Evolutionary conservation across 345 rosid genomes (phyloP), one percentile per base, ranked within the genome.

Genomic region (Clausena lansium): DNA sequence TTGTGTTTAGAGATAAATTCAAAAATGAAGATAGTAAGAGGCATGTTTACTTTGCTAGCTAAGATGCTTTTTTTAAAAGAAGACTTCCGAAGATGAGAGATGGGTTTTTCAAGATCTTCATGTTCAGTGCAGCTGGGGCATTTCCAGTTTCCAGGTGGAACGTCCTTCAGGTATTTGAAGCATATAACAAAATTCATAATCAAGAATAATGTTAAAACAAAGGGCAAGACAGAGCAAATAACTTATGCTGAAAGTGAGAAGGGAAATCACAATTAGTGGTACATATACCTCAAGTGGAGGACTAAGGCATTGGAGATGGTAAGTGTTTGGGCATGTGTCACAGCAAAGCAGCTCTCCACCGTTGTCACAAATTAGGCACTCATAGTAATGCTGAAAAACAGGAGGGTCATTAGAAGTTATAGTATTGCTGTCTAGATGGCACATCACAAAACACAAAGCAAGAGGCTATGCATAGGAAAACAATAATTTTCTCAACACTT

Each of bases 311-410:
- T 36, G 70, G 10, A 67, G 70, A 67, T 36, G 70, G 70, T 63
- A 67, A 36, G 70, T 68, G 17, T 68, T 45, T 24, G 32, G 57
- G 72, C 72, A 68, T 68, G 57, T 24, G n/a, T 68, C 35, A 22
- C 72, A 68, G 25, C 72, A 68, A 24, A 68, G 57, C 35, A 68
- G 45, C 13, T 68, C 33, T 68, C 72, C 72, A 6, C 72, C 57
- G 7, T 41, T 45, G 14, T 25, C 22, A 25, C 72, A 45, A 68
- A 41, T 39, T 41, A 68, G 20, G 22, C 72, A 68, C 72, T 68
- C 35, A 22, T 68, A 68, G 22, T 68, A 68, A 41, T 68, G 72
- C 57, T 68, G 57, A 41, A 68, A 39, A 68, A 24, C 9, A 6
- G 41, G 4, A 36, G 25, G 28, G 9, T 9, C 67, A 63, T 24